Conservation (phyloP, 2,329 filamentous ascomycete species). For the Stagonosporopsis rhizophila region DNA sequence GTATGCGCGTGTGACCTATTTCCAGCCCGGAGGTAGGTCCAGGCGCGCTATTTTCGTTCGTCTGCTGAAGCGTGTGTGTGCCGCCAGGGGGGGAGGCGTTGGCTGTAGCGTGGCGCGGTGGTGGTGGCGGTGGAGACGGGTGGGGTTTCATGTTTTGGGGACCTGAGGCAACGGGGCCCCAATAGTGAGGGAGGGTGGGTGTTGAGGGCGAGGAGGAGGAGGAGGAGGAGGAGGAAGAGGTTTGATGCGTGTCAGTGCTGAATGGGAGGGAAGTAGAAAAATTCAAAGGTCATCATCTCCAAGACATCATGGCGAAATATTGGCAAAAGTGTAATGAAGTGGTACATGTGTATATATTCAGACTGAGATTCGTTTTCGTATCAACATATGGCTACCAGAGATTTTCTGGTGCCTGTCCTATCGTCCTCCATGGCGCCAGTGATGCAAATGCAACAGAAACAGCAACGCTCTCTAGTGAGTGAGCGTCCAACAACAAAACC, state of each 20-base stretch:
- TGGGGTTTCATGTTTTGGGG: constrained; percentile 4
- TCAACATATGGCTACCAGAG: constrained; percentile 8
- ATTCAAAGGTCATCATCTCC: no score
- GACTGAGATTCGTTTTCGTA: constrained; percentile 13
- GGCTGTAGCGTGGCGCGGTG: neutral
- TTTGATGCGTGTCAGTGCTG: no score
- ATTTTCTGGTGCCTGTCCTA: neutral
- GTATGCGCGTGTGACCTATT: no score
- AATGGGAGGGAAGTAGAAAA: no score
- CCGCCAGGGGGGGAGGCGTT: neutral
- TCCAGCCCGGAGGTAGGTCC: no score
- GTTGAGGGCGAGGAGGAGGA: no score
- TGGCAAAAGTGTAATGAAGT: neutral
- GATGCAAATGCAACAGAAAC: constrained; percentile 1
- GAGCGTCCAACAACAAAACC: constrained; percentile 1
- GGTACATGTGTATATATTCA: constrained; percentile 1
- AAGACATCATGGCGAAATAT: no score
- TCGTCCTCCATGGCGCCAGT: neutral
- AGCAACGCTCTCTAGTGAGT: constrained; percentile 6
- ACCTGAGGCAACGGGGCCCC: constrained; percentile 8
- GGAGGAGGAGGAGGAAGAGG: no score
- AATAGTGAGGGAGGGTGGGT: neutral
- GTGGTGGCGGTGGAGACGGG: constrained; percentile 2
- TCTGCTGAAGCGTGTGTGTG: no score
- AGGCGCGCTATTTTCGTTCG: no score